phyloP scores from a whole-genome alignment of 495 filamentous ascomycete species.

The Neurospora tetraspora region DNA sequence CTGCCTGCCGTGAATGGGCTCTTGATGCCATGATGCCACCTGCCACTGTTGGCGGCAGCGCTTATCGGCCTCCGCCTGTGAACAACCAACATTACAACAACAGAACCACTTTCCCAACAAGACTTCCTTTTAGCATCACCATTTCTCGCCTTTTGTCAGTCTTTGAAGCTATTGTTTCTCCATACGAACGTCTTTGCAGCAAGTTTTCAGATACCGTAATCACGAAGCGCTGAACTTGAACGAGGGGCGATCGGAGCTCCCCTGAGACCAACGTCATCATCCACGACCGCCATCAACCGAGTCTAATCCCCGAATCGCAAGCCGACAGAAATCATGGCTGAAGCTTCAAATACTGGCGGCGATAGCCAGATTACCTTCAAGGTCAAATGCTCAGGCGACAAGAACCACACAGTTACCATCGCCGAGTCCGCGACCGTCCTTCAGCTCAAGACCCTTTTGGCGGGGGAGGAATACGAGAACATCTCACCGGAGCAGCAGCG shows the following conservation, averaged over 20 bases:
- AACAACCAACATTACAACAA: not conserved
- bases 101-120: not conserved
- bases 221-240: not conserved
- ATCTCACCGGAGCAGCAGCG: conserved; percentile 80
- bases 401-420: conserved; percentile 72
- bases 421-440: conserved; percentile 63
- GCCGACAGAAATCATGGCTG: conserved; percentile 34
- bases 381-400: conserved; percentile 83
- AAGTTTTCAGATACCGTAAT: not conserved
- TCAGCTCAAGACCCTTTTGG: conserved; percentile 83
- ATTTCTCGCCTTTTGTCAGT: not conserved
- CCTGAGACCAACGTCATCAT: conserved; percentile 8
- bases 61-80: not conserved
- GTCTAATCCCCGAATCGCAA: not conserved
- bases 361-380: conserved; percentile 73
- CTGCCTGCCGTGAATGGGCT: not conserved
- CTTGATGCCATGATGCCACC: not conserved
- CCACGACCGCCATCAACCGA: not conserved
- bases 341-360: conserved; percentile 39
- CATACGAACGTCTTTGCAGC: not conserved
- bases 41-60: not conserved
- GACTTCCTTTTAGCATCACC: not conserved
- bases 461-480: conserved; percentile 68
- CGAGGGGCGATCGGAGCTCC: not conserved
- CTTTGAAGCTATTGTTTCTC: not conserved